Percentiles rank a stretch among this genome's conserved stretches.
phyloP scores from a whole-genome alignment of 129 eudicot genomes.

The Sambucus nigra region DNA sequence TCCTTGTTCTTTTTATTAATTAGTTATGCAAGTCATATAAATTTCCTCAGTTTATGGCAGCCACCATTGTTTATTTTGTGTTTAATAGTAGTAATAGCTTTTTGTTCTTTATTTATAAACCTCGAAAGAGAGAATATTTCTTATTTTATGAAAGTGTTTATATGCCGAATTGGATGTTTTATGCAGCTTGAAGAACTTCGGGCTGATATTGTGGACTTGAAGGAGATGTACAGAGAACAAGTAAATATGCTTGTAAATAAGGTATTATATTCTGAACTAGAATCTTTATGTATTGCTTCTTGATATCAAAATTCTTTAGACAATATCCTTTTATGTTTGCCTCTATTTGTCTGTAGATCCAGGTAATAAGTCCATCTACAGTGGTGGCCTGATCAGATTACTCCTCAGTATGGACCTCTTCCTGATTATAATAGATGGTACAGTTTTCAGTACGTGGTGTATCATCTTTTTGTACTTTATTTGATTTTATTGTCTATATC shows the following conservation, averaged over 20 bases:
- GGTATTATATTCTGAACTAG: constrained; percentile 3
- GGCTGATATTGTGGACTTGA: constrained; percentile 63
- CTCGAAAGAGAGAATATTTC: no score
- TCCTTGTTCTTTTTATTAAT: background rate
- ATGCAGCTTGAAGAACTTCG: constrained; percentile 95
- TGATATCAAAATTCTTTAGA: background rate
- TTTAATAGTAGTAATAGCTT: no score
- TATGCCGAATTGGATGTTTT: constrained; percentile 2
- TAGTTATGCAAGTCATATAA: no score
- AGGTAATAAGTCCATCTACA: constrained; percentile 22
- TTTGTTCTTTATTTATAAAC: no score
- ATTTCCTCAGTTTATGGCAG: no score
- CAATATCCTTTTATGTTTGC: background rate
- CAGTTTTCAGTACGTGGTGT: constrained; percentile 4
- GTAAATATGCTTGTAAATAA: constrained; percentile 58
- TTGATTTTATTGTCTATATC: no score
- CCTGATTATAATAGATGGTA: constrained; percentile 8
- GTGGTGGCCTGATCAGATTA: constrained; percentile 16
- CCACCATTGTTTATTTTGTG: no score
- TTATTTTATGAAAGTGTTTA: no score
- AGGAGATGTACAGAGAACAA: constrained; percentile 46
- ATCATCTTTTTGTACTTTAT: no score
- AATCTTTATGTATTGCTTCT: background rate
- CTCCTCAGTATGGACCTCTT: constrained; percentile 3
- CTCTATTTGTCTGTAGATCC: constrained; percentile 47